Base-by-base conservation (phyloP, 495 filamentous ascomycete species). In the Evernia prunastri region DNA sequence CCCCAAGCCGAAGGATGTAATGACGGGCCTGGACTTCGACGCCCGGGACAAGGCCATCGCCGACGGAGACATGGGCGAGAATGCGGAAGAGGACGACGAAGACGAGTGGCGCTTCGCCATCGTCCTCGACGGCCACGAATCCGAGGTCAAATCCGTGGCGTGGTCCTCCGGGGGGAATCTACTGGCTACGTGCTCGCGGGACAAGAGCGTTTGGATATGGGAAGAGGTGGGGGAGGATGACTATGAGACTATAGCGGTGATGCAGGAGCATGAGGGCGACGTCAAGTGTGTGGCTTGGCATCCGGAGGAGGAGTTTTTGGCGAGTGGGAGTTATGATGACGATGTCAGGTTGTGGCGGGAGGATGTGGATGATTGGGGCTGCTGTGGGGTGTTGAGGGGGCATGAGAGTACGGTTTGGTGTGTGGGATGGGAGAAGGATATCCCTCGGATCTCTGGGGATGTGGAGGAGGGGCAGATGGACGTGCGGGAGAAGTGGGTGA, bases 151-250 rank as follows among this genome's bases (percentile, higher is more conserved):
- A 72, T 83, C 80, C 33, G 83, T 96, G 4, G 82, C 88, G 18
- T 98, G 90, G 84, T 88, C 85, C 4, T 82, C 91, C 0, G 87
- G 85, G 1, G 91, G 91, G 0, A 86, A 88, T 73, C 84, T 88
- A 62, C 83, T 98, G 6, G 94, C 94, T 9, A 96, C 92, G 0
- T 97, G 92, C 71, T 87, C 84, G 29, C 81, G 94, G 15, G 94
- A 98, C 74, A 97, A 97, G 77, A 87, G 84, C 29, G 89, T 98
- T n/a, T 98, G 94, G 94, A 88, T 98, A 58, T 98, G 94, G 94
- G 94, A 98, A 74, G 92, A 96, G 71, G 81, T 97, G 42, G 89
- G 85, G 10, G 92, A 93, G 35, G 93, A 96, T 71, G 92, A 96
- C 66, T 97, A 89, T 72, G 94, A 98, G 83, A 97, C 94, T 10